Base-by-base conservation (phyloP, 73 alveolate genomes). In the Paramecium pentaurelia region DNA sequence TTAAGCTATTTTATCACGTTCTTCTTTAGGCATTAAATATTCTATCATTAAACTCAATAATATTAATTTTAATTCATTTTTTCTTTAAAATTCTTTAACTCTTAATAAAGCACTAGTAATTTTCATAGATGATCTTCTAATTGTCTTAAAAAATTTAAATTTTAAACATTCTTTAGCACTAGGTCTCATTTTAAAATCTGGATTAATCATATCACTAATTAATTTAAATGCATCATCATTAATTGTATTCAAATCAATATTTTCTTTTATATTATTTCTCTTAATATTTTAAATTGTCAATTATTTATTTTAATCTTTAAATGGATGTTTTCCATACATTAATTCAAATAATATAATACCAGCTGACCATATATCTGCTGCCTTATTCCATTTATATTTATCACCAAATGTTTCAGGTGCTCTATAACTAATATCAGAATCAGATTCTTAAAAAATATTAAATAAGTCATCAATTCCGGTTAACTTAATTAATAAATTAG, bases 271-370 rank as follows among this genome's bases (percentile, higher is more conserved):
- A 32, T 64, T 28, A 64, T 64, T 28, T 32, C 47, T 28, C 22
- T 64, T 64, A 10, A 64, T 64, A 34, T 64, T 64, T 27, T 64
- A 28, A 3, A 64, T 32, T 64, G 84, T 64, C 11, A 32, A 3
- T 64, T 64, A 32, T 64, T 14, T 22, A 32, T 8, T 64, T 64
- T 64, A 28, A 64, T 34, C 84, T 12, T 64, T 64, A n/a, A 28
- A 92, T n/a, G 95, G 95, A 49, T 77, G 60, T 58, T 34, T 2
- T 45, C 95, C 95, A 60, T 68, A 36, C 37, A 87, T 49, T 5
- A 92, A 59, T 90, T 92, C 94, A 88, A 47, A 92, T n/a, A 90
- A 71, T 7, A 92, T 60, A 5, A 92, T 25, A 4, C 95, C 95
- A 36, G 86, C 70, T 5, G 92, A 71, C 95, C 95, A 92, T 2